A percentile compares a stretch with the other conserved stretches of the same genome.
These are phyloP conservation scores for Zasmidium cellare DNA, from an alignment of 2,329 filamentous ascomycete species.

Conservation along the genomic window DNA sequence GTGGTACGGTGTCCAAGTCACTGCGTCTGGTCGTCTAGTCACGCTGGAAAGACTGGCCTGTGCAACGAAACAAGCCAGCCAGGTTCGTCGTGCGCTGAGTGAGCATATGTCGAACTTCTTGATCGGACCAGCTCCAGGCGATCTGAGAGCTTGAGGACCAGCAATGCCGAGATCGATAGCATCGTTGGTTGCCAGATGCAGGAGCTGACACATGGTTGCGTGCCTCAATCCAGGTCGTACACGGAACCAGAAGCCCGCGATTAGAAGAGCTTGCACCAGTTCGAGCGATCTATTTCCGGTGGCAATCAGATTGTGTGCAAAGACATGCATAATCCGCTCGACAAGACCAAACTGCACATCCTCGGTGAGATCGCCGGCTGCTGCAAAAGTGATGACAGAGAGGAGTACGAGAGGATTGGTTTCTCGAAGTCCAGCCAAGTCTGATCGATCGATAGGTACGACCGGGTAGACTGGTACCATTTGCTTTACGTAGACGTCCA, in stretches of 20 bases:
- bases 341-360: constrained; percentile 6
- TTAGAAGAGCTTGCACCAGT: constrained; percentile 71
- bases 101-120: constrained; percentile 1
- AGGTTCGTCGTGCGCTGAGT: constrained; percentile 15
- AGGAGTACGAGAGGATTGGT: constrained; percentile 7
- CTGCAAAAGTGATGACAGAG: constrained; percentile 11
- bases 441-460: not conserved
- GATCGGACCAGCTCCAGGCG: constrained; percentile 7
- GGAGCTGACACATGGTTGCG: constrained; percentile 81
- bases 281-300: constrained; percentile 76
- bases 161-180: constrained; percentile 77
- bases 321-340: constrained; percentile 10
- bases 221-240: constrained; percentile 73
- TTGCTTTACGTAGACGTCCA: constrained; percentile 4
- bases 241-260: constrained; percentile 76
- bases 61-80: constrained; percentile 23
- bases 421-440: constrained; percentile 1
- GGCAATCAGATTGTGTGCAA: constrained; percentile 6
- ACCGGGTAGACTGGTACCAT: constrained; percentile 2
- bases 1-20: constrained; percentile 21
- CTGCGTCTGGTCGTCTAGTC: constrained; percentile 16
- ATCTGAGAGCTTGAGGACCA: constrained; percentile 7
- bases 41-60: constrained; percentile 14
- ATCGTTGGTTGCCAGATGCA: constrained; percentile 75
- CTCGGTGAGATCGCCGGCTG: not conserved